Percentiles rank a stretch among this genome's conserved stretches.
phyloP scores from a whole-genome alignment of 176 grass and related monocot genomes.

The Triticum monococcum region DNA sequence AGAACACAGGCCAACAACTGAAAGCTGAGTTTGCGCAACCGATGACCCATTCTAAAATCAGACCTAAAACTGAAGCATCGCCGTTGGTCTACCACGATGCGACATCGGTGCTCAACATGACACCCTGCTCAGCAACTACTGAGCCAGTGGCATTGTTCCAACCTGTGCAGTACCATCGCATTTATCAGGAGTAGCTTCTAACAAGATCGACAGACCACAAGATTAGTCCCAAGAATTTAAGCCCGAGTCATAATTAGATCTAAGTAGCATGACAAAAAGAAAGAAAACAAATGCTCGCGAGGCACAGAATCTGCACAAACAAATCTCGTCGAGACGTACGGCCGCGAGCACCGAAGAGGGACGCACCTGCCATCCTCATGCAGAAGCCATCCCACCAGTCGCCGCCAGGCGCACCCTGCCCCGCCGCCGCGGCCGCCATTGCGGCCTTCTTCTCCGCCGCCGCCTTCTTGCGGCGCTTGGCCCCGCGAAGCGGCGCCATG shows the following conservation, averaged over 20 bases:
- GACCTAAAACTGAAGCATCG: not conserved
- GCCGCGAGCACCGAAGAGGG: not conserved
- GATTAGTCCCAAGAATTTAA: not conserved
- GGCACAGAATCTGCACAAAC: constrained; percentile 17
- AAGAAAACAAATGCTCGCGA: not conserved
- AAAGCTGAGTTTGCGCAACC: not conserved
- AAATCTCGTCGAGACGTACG: constrained; percentile 21
- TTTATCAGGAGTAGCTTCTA: not conserved
- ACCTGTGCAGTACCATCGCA: not conserved
- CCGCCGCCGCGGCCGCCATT: constrained; percentile 35
- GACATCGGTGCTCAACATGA: not conserved
- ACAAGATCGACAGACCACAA: not conserved
- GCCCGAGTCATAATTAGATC: constrained; percentile 24
- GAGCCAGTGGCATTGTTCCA: constrained; percentile 18
- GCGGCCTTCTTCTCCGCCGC: constrained; percentile 56
- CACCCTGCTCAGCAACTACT: not conserved
- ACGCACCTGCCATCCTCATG: constrained; percentile 50
- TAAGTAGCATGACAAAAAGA: not conserved
- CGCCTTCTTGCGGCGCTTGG: constrained; percentile 48
- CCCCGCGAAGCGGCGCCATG: constrained; percentile 36
- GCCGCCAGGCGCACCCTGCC: not conserved
- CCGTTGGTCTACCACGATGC: not conserved
- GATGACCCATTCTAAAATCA: not conserved
- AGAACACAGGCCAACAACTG: not conserved
- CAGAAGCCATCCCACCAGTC: constrained; percentile 62